phyloP scores from a whole-genome alignment of 495 filamentous ascomycete species.

The Tuber calosporum region DNA sequence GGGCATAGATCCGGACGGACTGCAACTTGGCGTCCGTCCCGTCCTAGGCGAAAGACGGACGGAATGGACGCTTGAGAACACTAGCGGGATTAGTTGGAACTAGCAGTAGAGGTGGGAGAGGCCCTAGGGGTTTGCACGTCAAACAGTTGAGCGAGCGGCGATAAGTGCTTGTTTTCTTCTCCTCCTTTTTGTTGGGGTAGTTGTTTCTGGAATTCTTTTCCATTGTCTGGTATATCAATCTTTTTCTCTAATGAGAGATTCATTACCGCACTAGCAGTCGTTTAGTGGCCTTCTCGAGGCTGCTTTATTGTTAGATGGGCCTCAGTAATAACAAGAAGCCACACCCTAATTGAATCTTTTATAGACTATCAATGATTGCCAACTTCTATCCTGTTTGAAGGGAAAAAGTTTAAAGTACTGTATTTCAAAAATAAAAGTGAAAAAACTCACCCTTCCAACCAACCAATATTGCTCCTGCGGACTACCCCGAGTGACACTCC shows the following conservation, averaged over 20 bases:
- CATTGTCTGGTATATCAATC: neutral
- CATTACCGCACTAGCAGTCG: neutral
- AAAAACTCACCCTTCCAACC: neutral
- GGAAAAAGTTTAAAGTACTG: neutral
- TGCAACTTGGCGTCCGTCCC: too few species aligned
- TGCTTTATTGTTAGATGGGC: neutral
- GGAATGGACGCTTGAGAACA: too few species aligned
- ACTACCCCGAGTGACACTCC: neutral
- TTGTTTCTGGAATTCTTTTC: neutral
- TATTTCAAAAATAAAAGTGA: neutral
- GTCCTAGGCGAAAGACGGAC: too few species aligned
- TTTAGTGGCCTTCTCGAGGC: neutral
- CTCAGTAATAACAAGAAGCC: neutral
- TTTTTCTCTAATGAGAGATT: neutral
- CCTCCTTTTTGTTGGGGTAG: neutral
- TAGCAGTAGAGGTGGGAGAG: too few species aligned
- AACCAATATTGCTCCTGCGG: neutral
- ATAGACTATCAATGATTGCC: neutral
- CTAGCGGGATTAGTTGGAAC: too few species aligned
- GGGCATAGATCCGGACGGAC: too few species aligned
- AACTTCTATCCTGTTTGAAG: neutral
- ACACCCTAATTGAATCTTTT: neutral
- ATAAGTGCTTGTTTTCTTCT: neutral
- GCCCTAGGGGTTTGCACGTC: too few species aligned
- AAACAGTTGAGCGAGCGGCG: neutral